phyloP scores from a whole-genome alignment of 257 asterid species.

The Petunia secreta region DNA sequence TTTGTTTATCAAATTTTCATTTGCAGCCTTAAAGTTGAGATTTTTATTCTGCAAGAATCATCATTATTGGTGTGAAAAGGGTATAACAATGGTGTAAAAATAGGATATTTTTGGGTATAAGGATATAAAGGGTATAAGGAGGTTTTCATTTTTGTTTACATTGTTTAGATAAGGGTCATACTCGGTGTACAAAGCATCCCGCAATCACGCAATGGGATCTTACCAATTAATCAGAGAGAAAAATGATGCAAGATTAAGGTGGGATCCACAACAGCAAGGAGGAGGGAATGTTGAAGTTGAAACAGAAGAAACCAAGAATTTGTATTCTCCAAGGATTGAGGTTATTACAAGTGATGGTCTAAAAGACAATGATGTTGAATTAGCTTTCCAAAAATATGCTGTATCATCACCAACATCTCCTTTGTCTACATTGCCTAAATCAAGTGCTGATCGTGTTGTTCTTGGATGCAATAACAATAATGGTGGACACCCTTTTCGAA shows the following conservation, averaged over 20 bases:
- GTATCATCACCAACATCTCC: background rate
- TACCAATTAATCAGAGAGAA: constrained; percentile 26
- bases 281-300: background rate
- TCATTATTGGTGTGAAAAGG: too few relatives aligned
- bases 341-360: background rate
- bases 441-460: constrained; percentile 7
- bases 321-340: background rate
- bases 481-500: background rate
- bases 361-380: background rate
- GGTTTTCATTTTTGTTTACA: too few relatives aligned
- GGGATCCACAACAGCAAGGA: constrained; percentile 24
- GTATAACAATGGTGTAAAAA: too few relatives aligned
- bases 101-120: too few relatives aligned
- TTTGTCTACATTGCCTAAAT: constrained; percentile 25
- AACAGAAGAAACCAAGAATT: constrained; percentile 11
- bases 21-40: too few relatives aligned
- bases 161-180: too few relatives aligned
- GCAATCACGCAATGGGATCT: constrained; percentile 3
- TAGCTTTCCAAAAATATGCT: background rate
- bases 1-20: too few relatives aligned
- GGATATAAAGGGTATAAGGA: too few relatives aligned
- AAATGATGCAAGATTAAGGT: constrained; percentile 19
- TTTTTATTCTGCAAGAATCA: too few relatives aligned
- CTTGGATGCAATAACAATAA: too few relatives aligned
- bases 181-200: too few relatives aligned